Evolutionary conservation across 805 yeast genomes (phyloP), one percentile per base, ranked within the genome.

Genomic region (Ogataea paraovalis): DNA sequence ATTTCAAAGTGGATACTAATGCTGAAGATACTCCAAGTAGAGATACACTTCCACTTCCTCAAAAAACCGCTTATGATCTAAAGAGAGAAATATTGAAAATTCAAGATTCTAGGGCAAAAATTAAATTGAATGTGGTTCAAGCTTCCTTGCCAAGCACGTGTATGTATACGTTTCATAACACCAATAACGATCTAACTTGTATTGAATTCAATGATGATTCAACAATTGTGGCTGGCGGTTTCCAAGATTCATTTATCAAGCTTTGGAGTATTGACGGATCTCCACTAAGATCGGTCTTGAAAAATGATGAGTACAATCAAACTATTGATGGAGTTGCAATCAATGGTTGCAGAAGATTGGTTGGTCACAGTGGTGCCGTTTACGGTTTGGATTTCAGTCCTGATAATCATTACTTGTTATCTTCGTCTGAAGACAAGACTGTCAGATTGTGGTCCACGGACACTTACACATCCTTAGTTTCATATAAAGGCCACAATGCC

Each of bases 131-230:
- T 21, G 73, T 83, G 4, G 67, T 78, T 28, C 96, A 87, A 67
- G 85, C 95, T 3, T 73, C 89, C 20, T 79, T 92, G 22, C 99
- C 99, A 20, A 86, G 96, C 47, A 96, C 92, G 32, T 94, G 98
- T 67, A 88, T 92, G 96, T 94, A 94, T 71, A 92, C 98, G 1
- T 91, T 94, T 71, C 99, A 94, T 72, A 94, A 94, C 68, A 87
- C 97, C 10, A 85, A 88, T 62, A 85, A 85, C 54, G 95, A 87
- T 51, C 72, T 94, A 75, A 87, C 95, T n/a, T 80, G 90, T 43
- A 63, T 92, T 41, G 87, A 83, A 53, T 92, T 92, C 71, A 89
- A 92, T 58, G 87, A 84, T 45, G 97, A 92, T 65, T 82, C 92
- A 16, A 81, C 91, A 20, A 59, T 90, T 52, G 84, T 88, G 27